Conservation (phyloP, 1,284 basidiomycete genomes). For the Melampsora americana region DNA sequence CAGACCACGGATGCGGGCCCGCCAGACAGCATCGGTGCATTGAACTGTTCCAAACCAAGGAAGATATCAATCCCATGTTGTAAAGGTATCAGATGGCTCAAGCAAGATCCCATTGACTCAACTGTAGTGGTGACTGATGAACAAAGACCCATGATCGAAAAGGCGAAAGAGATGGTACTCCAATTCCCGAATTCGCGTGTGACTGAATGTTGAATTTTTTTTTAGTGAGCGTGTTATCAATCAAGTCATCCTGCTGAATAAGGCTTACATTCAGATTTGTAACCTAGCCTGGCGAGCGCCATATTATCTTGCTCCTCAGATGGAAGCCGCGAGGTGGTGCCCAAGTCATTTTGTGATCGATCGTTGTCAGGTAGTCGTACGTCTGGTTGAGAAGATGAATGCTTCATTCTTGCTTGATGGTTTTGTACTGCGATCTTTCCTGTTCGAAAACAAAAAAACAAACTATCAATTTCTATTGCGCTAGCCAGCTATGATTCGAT, state of each 20-base stretch:
- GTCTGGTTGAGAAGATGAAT: too few species aligned
- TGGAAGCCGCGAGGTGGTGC: not conserved
- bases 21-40: constrained; percentile 70
- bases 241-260: not conserved
- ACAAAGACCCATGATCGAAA: constrained; percentile 44
- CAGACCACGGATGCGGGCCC: constrained; percentile 76
- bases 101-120: not conserved
- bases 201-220: constrained; percentile 4
- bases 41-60: constrained; percentile 57
- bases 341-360: too few species aligned
- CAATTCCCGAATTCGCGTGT: constrained; percentile 41
- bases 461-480: too few species aligned
- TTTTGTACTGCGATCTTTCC: too few species aligned
- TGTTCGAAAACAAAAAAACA: too few species aligned
- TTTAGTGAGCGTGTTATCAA: not conserved
- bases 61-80: too few species aligned
- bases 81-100: too few species aligned
- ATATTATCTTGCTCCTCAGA: constrained; percentile 36
- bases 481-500: too few species aligned
- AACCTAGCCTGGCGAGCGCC: constrained; percentile 36
- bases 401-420: too few species aligned
- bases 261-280: constrained; percentile 42
- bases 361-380: too few species aligned
- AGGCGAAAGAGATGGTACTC: constrained; percentile 43
- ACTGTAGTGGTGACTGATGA: constrained; percentile 43